Evolutionary conservation across 1,284 basidiomycete species (phyloP), one percentile per base, ranked within the genome.

Genomic region (Microbotryum scabiosae): DNA sequence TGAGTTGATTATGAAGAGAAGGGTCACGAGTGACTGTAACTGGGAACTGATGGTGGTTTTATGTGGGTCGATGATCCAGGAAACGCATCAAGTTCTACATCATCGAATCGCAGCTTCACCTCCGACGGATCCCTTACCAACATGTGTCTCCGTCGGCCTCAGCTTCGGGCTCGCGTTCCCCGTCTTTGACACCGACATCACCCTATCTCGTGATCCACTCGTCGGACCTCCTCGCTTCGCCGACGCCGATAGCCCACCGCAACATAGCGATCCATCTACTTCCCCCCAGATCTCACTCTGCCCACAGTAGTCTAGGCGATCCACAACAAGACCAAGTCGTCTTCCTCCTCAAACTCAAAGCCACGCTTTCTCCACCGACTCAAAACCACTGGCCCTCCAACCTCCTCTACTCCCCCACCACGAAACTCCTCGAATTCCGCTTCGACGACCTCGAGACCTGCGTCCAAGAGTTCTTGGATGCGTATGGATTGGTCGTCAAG

Each of bases 401-500:
- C 36, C 12, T 41, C 36, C 36, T 41, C 51, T 93, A 92, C 71
- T 89, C 94, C 71, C 84, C 87, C 6, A 81, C 80, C 10, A 85
- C 89, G 62, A 88, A 88, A 12, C 82, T 92, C 16, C 86, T 94
- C 4, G 88, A 85, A 0, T 91, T 94, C 74, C 76, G 88, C 51
- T 89, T 88, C 1, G 84, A 88, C 63, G 83, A 90, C 70, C 85
- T 93, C 61, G 84, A 89, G 65, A 85, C 84, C 8, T 93, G 90
- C 72, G 87, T 96, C 21, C 84, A 86, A 60, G 85, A 88, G 71
- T 92, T 96, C 73, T 76, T 90, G 66, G 85, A 88, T 69, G 90
- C 91, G 73, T 94, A 91, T 90, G 87, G 88, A 54, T 80, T 86
- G 47, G 85, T 94, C 41, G 88, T 87, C 45, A 92, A 90, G 75